Percentiles rank a stretch among this genome's conserved stretches.
Conservation (phyloP, 1,284 basidiomycete genomes). For the Cryptococcus sp. region DNA sequence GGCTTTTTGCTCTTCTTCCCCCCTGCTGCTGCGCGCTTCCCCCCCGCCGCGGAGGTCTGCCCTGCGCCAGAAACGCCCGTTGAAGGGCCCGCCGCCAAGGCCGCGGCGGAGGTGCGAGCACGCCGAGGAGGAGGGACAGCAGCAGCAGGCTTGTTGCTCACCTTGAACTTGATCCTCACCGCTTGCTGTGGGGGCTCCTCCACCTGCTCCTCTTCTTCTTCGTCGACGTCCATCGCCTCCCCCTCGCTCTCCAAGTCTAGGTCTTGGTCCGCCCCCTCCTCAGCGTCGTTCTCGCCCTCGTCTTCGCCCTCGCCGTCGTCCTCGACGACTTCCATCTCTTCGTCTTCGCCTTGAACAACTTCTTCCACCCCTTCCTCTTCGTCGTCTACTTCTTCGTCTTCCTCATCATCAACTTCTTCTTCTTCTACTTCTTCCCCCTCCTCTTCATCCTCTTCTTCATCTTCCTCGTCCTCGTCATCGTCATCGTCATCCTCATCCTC, state of each 20-base stretch:
- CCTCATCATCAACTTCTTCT: constrained; percentile 3
- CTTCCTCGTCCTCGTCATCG: too few species aligned
- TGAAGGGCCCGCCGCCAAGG: not conserved
- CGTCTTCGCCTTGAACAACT: constrained; percentile 10
- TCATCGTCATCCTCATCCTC: not conserved
- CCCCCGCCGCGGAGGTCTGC: constrained; percentile 12
- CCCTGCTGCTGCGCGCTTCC: constrained; percentile 3
- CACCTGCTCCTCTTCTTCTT: constrained; percentile 5
- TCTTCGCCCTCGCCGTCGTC: not conserved
- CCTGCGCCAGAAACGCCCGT: constrained; percentile 1
- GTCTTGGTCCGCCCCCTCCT: not conserved
- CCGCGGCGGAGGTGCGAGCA: not conserved
- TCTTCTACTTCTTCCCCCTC: not conserved
- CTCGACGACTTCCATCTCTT: constrained; percentile 2
- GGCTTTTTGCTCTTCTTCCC: constrained; percentile 17
- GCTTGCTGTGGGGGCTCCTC: not conserved
- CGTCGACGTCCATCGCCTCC: constrained; percentile 10
- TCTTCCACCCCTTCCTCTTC: constrained; percentile 9
- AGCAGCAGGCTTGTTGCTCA: not conserved
- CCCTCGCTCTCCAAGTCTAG: not conserved
- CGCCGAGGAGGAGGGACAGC: not conserved
- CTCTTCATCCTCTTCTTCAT: not conserved
- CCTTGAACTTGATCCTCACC: constrained; percentile 12
- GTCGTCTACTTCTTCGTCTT: constrained; percentile 8
- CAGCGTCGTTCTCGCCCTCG: not conserved